Evolutionary conservation across 2,329 filamentous ascomycete species (phyloP).

Genomic region (Eurotiales sp.): DNA sequence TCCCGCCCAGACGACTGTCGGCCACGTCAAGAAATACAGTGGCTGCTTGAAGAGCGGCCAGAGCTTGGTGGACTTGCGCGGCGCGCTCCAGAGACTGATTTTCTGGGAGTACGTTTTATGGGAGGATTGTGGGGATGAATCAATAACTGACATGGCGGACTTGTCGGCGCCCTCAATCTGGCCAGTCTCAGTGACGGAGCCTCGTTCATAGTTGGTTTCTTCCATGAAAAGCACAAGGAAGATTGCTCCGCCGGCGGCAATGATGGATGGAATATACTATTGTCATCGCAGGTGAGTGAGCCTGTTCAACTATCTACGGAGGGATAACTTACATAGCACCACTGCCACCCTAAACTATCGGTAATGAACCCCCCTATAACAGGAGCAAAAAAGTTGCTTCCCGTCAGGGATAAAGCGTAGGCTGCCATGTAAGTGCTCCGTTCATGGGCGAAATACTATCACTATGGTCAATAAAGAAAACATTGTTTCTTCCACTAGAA

Average conservation of each 20-base stretch:
- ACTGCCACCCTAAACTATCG: constrained; percentile 44
- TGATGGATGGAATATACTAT: constrained; percentile 51
- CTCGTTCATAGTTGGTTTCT: constrained; percentile 48
- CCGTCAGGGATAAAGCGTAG: constrained; percentile 38
- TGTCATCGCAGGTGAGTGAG: neutral
- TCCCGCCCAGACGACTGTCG: constrained; percentile 38
- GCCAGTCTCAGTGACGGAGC: neutral
- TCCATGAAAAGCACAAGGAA: constrained; percentile 55
- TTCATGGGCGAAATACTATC: constrained; percentile 41
- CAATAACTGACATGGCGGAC: neutral
- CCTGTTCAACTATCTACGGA: neutral
- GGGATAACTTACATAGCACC: constrained; percentile 19
- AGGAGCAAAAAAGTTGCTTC: constrained; percentile 42
- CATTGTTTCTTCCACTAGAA: neutral
- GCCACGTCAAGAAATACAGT: constrained; percentile 30
- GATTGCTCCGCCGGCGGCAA: constrained; percentile 42
- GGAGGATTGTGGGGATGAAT: neutral
- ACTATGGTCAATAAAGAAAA: neutral
- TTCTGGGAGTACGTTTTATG: constrained; percentile 32
- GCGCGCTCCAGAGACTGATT: constrained; percentile 13
- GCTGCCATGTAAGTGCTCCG: constrained; percentile 39
- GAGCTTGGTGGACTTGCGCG: neutral
- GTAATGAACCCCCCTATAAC: constrained; percentile 47
- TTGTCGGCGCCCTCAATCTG: constrained; percentile 15
- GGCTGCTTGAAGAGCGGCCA: constrained; percentile 20